phyloP scores from a whole-genome alignment of 441 rosid genomes.

The Eutrema salsugineum region DNA sequence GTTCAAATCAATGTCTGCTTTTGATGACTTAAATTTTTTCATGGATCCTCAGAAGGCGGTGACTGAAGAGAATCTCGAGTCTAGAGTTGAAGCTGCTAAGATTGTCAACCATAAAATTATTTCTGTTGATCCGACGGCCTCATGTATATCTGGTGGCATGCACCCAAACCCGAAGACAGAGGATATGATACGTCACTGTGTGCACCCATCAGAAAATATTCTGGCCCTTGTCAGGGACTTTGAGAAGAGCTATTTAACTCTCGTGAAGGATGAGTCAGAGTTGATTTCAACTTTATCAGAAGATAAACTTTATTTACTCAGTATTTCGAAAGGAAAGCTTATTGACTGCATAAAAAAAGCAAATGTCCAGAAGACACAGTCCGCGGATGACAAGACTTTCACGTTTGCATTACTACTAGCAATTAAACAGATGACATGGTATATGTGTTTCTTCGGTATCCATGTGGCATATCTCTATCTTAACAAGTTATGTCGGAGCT shows the following conservation, averaged over 20 bases:
- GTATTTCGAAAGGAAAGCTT: conserved; percentile 48
- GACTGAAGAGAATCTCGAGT: conserved; percentile 33
- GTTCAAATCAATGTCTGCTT: conserved; percentile 68
- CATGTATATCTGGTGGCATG: conserved; percentile 24
- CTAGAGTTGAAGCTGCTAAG: conserved; percentile 25
- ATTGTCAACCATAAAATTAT: conserved; percentile 34
- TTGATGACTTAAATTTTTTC: conserved; percentile 84
- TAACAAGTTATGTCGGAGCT: conserved; percentile 43
- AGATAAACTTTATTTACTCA: conserved; percentile 40
- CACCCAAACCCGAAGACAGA: conserved; percentile 30
- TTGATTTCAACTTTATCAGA: conserved; percentile 32
- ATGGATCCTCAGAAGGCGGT: conserved; percentile 71
- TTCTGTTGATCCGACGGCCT: conserved; percentile 25
- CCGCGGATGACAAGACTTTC: conserved; percentile 36
- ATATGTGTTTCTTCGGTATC: conserved; percentile 57
- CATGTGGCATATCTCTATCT: conserved; percentile 43
- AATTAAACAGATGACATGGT: conserved; percentile 60
- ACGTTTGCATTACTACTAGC: conserved; percentile 45
- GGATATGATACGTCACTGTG: conserved; percentile 37
- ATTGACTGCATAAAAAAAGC: conserved; percentile 44
- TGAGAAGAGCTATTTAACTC: conserved; percentile 43
- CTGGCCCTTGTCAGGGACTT: conserved; percentile 40
- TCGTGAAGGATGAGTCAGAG: conserved; percentile 41
- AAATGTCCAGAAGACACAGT: conserved; percentile 25
- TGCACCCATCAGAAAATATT: conserved; percentile 41